phyloP scores from a whole-genome alignment of 2,329 filamentous ascomycete species.

The Pseudogymnoascus destructans region DNA sequence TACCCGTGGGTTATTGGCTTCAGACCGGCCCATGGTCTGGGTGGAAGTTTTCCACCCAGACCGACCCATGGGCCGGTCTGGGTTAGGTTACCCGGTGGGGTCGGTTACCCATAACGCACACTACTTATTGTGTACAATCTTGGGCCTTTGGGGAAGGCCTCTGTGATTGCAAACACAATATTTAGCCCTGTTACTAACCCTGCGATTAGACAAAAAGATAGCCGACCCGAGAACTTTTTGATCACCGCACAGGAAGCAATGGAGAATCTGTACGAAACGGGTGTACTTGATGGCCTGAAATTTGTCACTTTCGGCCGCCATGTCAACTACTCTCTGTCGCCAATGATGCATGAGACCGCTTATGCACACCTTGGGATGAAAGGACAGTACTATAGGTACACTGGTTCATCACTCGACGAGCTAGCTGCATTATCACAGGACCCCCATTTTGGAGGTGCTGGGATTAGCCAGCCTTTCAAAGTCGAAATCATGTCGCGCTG shows the following conservation, averaged over 20 bases:
- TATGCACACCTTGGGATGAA: conserved; percentile 41
- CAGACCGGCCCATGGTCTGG: no score
- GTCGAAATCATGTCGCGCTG: conserved; percentile 52
- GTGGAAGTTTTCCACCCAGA: no score
- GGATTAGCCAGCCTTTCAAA: conserved; percentile 58
- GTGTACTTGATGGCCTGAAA: conserved; percentile 52
- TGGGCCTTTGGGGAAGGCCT: conserved; percentile 39
- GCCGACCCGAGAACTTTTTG: background rate
- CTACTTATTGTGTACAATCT: conserved; percentile 42
- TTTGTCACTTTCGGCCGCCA: conserved; percentile 58
- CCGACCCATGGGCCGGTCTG: no score
- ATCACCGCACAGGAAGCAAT: conserved; percentile 37
- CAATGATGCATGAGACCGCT: conserved; percentile 60
- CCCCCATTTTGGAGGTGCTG: conserved; percentile 54
- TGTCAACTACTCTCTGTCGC: conserved; percentile 57
- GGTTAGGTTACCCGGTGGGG: no score
- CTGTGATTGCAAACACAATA: conserved; percentile 42
- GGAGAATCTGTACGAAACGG: conserved; percentile 49
- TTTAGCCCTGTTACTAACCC: conserved; percentile 42
- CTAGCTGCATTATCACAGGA: conserved; percentile 40
- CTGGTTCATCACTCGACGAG: conserved; percentile 18
- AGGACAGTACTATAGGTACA: conserved; percentile 20
- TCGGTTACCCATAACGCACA: no score
- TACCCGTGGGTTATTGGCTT: no score
- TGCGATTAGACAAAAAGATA: conserved; percentile 24